Evolutionary conservation across 1,284 basidiomycete species (phyloP), one percentile per base, ranked within the genome.

Genomic region (Boletus semigastroideus): DNA sequence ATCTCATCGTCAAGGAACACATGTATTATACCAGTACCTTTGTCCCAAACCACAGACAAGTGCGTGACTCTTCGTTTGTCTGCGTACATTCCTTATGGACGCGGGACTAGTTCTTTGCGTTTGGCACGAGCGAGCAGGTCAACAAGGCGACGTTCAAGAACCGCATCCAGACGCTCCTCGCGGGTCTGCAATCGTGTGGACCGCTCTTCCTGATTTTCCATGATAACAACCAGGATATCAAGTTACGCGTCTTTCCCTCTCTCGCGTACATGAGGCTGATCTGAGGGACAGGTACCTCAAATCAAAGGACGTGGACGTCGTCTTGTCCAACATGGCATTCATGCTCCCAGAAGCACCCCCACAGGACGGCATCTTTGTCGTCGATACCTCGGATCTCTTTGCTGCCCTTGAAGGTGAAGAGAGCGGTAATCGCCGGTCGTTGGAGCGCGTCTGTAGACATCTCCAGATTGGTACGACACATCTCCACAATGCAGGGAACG

Each of bases 401-500:
- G 78, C 78, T 30, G 89, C 82, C 10, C 76, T 90, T 34, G 79
- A 86, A 56, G 88, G 86, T 10, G 78, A 80, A 52, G 71, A 72
- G 0, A 65, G 72, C 10, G 74, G 73, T 46, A 76, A 84, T 61
- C 76, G 77, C 42, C 72, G 79, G 39, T 71, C 73, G 0, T 76
- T 93, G 14, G 77, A 80, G 51, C 78, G 79, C 25, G 74, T 82
- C 30, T 87, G 84, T 64, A 70, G 74, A 43, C 78, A 83, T 41
- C 75, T 93, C 10, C 77, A 81, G 46, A 76, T 91, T 42, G 59
- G 69, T 0, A 78, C 79, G 1, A 58, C 75, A 31, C 76, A 76
- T 60, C 71, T 90, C 49, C 90, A 93, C 73, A 93, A 93, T 65
- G 89, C 89, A 3, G 91, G 91, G 0, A 93, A 93, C 63, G 90